A percentile compares a stretch with the other conserved stretches of the same genome.
Evolutionary conservation across 805 yeast species (phyloP).

Genomic region (Cyberlindnera xishuangbannaensis): DNA sequence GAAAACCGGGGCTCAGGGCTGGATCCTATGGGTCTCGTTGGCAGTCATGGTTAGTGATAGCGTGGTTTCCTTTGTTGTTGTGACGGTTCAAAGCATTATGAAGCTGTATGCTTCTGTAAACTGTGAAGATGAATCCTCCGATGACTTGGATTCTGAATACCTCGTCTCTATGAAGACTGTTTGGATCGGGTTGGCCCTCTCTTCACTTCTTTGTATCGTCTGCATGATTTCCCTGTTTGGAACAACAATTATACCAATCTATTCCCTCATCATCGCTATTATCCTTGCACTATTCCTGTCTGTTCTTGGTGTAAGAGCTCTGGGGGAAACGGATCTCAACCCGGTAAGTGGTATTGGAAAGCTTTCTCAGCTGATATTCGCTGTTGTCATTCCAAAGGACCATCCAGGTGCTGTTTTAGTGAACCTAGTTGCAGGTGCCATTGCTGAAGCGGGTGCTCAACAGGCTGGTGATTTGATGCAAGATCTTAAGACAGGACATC

Average conservation of each 20-base stretch:
- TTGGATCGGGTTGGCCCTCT: conserved; percentile 52
- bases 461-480: conserved; percentile 99
- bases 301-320: conserved; percentile 83
- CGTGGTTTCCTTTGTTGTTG: conserved; percentile 67
- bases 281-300: conserved; percentile 73
- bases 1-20: conserved; percentile 92
- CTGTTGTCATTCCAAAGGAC: conserved; percentile 64
- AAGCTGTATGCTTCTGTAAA: conserved; percentile 9
- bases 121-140: conserved; percentile 17
- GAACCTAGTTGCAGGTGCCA: conserved; percentile 91
- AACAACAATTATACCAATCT: conserved; percentile 53
- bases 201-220: conserved; percentile 62
- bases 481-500: conserved; percentile 90
- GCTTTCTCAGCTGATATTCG: conserved; percentile 83
- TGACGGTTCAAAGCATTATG: conserved; percentile 40
- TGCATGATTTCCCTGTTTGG: conserved; percentile 70
- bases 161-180: conserved; percentile 48
- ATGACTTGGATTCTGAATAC: conserved; percentile 34
- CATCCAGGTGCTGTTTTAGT: conserved; percentile 80
- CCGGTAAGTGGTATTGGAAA: conserved; percentile 98
- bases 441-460: conserved; percentile 98
- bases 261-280: conserved; percentile 64
- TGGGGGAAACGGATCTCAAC: conserved; percentile 94
- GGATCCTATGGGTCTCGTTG: conserved; percentile 93
- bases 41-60: conserved; percentile 94